Percentiles rank a stretch among this genome's conserved stretches.
phyloP scores from a whole-genome alignment of 306 rosid species.

The Leucaena leucocephala region DNA sequence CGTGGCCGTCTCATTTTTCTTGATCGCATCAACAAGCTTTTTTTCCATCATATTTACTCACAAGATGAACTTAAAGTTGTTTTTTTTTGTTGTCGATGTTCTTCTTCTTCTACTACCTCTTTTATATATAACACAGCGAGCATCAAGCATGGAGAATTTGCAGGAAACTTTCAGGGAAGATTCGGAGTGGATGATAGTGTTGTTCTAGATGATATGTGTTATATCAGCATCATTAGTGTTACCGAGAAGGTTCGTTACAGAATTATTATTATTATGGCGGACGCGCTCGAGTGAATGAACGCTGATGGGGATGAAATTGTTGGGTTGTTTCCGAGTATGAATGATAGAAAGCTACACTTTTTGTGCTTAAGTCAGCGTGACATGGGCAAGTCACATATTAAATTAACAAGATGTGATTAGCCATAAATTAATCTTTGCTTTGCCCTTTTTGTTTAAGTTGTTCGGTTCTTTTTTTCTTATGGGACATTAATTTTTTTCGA shows the following conservation, averaged over 20 bases:
- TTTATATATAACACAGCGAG: conserved; percentile 3
- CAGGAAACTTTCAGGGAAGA: conserved; percentile 37
- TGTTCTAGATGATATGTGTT: not conserved
- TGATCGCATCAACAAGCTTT: conserved; percentile 49
- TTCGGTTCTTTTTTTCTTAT: not conserved
- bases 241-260: conserved; percentile 30
- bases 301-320: not conserved
- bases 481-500: not conserved
- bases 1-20: conserved; percentile 41
- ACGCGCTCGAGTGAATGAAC: not conserved
- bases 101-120: conserved; percentile 4
- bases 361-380: not conserved
- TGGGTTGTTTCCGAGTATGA: not conserved
- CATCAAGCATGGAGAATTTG: not conserved
- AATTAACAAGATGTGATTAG: too few species aligned
- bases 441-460: not conserved
- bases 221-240: not conserved
- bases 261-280: not conserved
- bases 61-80: not conserved
- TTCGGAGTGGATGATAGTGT: not conserved
- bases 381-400: not conserved
- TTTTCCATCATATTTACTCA: conserved; percentile 47
- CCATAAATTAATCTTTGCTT: not conserved
- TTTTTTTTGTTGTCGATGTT: not conserved
- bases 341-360: not conserved